Conservation (phyloP, 2,329 filamentous ascomycete species). For the Diaporthe destruens region DNA sequence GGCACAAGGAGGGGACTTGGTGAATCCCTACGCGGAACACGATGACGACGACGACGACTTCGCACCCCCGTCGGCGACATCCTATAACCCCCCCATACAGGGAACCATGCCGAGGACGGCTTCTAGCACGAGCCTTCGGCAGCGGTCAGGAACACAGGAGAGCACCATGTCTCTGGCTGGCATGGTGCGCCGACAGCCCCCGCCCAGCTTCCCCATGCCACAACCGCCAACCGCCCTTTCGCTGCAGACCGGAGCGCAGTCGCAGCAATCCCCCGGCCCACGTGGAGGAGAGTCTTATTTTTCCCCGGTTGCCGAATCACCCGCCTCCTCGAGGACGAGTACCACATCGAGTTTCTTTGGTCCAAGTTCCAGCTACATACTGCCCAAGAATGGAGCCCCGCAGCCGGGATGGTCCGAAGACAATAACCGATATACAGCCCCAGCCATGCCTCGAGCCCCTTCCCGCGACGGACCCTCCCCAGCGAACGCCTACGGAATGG, state of each 20-base stretch:
- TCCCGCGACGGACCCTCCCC: conserved; percentile 80
- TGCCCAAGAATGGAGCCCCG: conserved; percentile 80
- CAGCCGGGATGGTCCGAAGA: conserved; percentile 79
- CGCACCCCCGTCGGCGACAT: conserved; percentile 42
- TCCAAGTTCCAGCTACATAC: conserved; percentile 67
- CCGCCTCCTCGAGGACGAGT: conserved; percentile 80
- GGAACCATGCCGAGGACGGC: conserved; percentile 72
- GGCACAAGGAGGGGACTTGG: conserved; percentile 72
- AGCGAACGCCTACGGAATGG: conserved; percentile 70
- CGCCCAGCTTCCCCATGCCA: conserved; percentile 76
- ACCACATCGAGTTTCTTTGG: conserved; percentile 80
- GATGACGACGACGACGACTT: conserved; percentile 73
- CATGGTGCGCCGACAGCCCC: conserved; percentile 68
- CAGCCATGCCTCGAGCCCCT: conserved; percentile 84
- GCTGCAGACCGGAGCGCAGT: conserved; percentile 69
- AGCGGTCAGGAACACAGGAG: conserved; percentile 81
- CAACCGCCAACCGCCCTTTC: conserved; percentile 71
- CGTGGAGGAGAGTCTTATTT: conserved; percentile 88
- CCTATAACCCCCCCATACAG: conserved; percentile 49
- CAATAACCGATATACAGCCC: conserved; percentile 87
- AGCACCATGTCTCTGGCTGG: conserved; percentile 70
- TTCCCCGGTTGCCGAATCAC: conserved; percentile 85
- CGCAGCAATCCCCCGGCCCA: conserved; percentile 70
- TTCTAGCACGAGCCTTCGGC: conserved; percentile 80
- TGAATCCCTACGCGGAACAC: conserved; percentile 83